These are phyloP conservation scores for Ligustrum vulgare DNA, from an alignment of 257 asterid species.

Conservation along the genomic window DNA sequence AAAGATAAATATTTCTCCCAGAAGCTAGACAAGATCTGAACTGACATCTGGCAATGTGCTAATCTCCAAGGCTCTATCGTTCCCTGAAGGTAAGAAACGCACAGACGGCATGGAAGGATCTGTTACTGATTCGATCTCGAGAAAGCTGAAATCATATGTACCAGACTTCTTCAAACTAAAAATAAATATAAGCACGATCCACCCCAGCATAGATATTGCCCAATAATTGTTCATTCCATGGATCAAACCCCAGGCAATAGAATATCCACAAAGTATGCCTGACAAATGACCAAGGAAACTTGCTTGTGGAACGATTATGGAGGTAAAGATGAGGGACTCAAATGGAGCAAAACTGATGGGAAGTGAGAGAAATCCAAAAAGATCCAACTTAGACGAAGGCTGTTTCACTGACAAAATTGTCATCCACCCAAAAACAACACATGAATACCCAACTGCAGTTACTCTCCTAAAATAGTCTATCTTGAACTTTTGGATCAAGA, in stretches of 20 bases:
- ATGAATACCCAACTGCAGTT: slow-evolving; percentile 95
- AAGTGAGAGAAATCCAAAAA: slow-evolving; percentile 90
- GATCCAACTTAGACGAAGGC: slow-evolving; percentile 83
- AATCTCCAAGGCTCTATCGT: slow-evolving; percentile 75
- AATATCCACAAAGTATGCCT: slow-evolving; percentile 82
- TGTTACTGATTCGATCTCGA: slow-evolving; percentile 79
- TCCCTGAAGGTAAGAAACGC: slow-evolving; percentile 64
- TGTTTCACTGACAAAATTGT: slow-evolving; percentile 83
- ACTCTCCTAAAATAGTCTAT: slow-evolving; percentile 84
- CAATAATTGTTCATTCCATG: slow-evolving; percentile 94
- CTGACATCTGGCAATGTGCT: slow-evolving; percentile 48
- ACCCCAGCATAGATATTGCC: slow-evolving; percentile 83
- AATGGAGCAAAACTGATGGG: slow-evolving; percentile 96
- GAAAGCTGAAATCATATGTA: slow-evolving; percentile 59
- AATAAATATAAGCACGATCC: slow-evolving; percentile 65
- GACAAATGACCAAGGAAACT: slow-evolving; percentile 93
- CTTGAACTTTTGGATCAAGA: slow-evolving; percentile 73
- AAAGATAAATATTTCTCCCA: slow-evolving; percentile 4
- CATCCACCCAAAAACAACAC: slow-evolving; percentile 99
- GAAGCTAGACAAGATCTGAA: slow-evolving; percentile 64
- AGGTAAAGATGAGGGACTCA: slow-evolving; percentile 86
- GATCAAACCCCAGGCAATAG: slow-evolving; percentile 88
- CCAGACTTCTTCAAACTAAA: slow-evolving; percentile 94
- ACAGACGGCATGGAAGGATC: slow-evolving; percentile 86
- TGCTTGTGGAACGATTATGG: slow-evolving; percentile 94